phyloP scores from a whole-genome alignment of 2,329 filamentous ascomycete genomes.

The Botrytis fabae region DNA sequence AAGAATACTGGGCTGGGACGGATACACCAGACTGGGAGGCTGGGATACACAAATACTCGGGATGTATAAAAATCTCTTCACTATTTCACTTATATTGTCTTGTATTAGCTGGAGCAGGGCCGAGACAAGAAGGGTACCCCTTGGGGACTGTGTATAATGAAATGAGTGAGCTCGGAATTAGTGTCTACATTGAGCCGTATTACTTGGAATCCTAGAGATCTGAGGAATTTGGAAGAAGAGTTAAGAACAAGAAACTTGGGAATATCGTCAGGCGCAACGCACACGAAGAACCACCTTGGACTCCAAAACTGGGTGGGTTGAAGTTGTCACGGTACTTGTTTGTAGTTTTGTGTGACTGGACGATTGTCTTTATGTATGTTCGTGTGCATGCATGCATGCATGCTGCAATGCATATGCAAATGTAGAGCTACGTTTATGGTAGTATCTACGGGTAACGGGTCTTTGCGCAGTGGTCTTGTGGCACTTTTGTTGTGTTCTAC shows the following conservation, averaged over 20 bases:
- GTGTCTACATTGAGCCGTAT: not conserved
- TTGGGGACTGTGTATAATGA: not conserved
- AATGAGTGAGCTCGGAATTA: not conserved
- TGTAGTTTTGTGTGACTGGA: not conserved
- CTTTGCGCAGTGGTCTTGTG: slow-evolving; percentile 5
- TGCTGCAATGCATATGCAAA: slow-evolving; percentile 14
- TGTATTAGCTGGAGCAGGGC: slow-evolving; percentile 11
- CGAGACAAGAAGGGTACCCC: not conserved
- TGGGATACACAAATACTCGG: slow-evolving; percentile 7
- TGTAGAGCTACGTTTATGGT: not conserved
- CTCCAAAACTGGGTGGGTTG: not conserved
- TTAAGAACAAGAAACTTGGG: not conserved
- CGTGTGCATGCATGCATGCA: not conserved
- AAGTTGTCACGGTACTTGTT: slow-evolving; percentile 1
- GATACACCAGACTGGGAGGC: not conserved
- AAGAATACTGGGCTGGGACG: not conserved
- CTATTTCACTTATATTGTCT: not conserved
- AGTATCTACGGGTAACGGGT: slow-evolving; percentile 6
- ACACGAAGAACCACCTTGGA: not conserved
- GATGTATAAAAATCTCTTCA: slow-evolving; percentile 1
- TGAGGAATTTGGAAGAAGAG: not conserved
- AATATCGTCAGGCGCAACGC: not conserved
- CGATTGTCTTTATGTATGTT: not conserved
- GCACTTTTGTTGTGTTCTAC: not conserved
- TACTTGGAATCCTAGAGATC: not conserved